Base-by-base conservation (phyloP, 352 stramenopile species). In the Globisporangium echinulatum region DNA sequence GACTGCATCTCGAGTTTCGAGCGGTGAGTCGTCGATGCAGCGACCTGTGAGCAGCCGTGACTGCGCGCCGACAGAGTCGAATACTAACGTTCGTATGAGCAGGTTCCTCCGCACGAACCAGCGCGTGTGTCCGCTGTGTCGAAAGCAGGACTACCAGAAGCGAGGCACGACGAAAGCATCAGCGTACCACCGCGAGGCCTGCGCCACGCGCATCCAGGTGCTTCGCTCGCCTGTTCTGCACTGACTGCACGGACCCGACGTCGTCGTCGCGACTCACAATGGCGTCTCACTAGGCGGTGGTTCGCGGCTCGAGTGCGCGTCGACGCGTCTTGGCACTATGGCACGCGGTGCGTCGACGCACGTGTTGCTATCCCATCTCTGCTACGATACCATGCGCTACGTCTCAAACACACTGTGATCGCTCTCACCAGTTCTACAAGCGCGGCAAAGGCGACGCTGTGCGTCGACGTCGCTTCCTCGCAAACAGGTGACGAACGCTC, bases 91-190 rank as follows among this genome's bases (percentile, higher is more conserved):
- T 33, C 25, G 25, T 33, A 25, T 33, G 17, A 36, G 6, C 52
- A 84, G 79, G 19, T 93, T 95, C 58, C 59, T 95, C 14, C 79
- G 84, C 15, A 87, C 79, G 7, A 89, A 79, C 11, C 78, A 89
- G 57, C 82, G 74, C 33, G 85, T 92, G 47, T 95, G 86, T 68
- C 86, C 86, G 3, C 68, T 95, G 15, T 95, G 86, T 44, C 78
- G 84, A 14, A 93, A 95, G 56, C 75, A 88, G 19, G 79, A 93
- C 49, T 95, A 94, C 51, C 72, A 94, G 61, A 94, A 92, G 52
- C 66, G 72, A n/a, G 55, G 62, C 17, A 90, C 85, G 2, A 72
- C 61, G 0, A 72, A 79, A 38, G 84, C 77, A 0, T 78, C 81
- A 5, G 65, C 50, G 46, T 61, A 74, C 7, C 74, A 89, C 58